These are phyloP conservation scores for Mucuna pruriens DNA, from an alignment of 306 rosid genomes.

Conservation along the genomic window DNA sequence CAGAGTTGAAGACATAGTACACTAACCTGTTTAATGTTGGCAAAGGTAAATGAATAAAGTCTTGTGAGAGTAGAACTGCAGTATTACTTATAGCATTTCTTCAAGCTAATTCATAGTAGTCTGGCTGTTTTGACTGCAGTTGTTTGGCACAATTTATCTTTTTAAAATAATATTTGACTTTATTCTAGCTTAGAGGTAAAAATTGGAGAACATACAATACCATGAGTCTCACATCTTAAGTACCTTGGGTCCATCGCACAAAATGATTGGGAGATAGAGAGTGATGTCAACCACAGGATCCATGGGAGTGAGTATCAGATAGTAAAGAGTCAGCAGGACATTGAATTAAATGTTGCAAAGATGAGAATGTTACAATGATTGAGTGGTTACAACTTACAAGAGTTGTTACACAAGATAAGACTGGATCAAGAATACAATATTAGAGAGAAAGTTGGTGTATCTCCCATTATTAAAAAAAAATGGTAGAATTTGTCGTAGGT, in stretches of 20 bases:
- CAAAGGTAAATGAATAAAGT: neutral
- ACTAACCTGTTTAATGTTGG: neutral
- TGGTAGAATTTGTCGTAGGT: neutral
- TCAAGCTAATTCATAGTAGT: slow-evolving; percentile 18
- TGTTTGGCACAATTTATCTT: slow-evolving; percentile 1
- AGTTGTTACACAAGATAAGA: neutral
- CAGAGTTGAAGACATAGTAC: neutral
- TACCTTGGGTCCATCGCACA: neutral
- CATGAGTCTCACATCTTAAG: neutral
- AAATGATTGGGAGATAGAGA: neutral
- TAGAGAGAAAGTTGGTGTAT: neutral
- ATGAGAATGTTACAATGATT: neutral
- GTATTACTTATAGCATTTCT: slow-evolving; percentile 16
- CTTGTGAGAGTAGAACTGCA: neutral
- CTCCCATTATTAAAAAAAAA: neutral
- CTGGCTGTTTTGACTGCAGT: slow-evolving; percentile 1
- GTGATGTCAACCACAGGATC: neutral
- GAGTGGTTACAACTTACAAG: no score
- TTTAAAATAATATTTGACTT: neutral
- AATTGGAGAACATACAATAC: neutral
- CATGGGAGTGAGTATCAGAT: neutral
- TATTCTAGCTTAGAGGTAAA: neutral
- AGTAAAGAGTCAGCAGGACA: neutral
- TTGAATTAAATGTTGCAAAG: neutral
- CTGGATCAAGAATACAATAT: neutral